These are phyloP conservation scores for Aspergillus steynii DNA, from an alignment of 495 filamentous ascomycete genomes.

Conservation along the genomic window DNA sequence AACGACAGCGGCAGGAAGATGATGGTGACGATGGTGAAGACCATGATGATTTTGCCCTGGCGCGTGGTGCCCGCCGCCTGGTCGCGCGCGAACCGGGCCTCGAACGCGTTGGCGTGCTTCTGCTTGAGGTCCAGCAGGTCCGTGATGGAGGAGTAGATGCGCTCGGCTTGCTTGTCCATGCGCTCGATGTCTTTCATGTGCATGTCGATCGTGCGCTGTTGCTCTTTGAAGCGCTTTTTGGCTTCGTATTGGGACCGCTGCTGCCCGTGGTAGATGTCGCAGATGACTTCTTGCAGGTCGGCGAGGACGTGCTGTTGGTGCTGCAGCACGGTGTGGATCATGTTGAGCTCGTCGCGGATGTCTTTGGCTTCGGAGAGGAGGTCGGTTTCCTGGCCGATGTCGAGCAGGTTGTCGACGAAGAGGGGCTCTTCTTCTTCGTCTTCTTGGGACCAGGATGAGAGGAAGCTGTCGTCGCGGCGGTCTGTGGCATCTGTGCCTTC, in stretches of 20 bases:
- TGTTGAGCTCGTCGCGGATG: conserved; percentile 72
- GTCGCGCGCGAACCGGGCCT: conserved; percentile 67
- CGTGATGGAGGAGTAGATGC: conserved; percentile 62
- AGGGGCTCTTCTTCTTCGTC: conserved; percentile 39
- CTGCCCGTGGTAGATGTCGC: conserved; percentile 49
- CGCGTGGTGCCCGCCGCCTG: conserved; percentile 63
- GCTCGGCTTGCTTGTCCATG: conserved; percentile 68
- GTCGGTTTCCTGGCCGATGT: conserved; percentile 68
- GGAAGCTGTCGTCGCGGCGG: conserved; percentile 18
- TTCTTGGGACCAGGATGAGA: conserved; percentile 5
- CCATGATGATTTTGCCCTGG: conserved; percentile 74
- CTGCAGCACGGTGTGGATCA: conserved; percentile 62
- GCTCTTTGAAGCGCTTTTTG: conserved; percentile 59
- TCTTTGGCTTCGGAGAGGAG: conserved; percentile 69
- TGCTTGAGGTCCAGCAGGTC: conserved; percentile 63
- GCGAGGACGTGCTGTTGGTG: conserved; percentile 57
- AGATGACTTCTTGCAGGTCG: conserved; percentile 56
- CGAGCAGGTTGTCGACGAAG: conserved; percentile 65
- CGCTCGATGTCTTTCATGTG: conserved; percentile 64
- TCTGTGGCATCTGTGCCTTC: conserved; percentile 18
- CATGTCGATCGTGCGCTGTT: conserved; percentile 60
- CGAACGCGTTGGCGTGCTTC: conserved; percentile 71
- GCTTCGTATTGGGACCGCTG: conserved; percentile 50
- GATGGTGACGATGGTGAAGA: conserved; percentile 73
- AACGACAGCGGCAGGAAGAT: conserved; percentile 68